phyloP scores from a whole-genome alignment of 768 basidiomycete genomes.

The Tubosaeta brunneosetosa region DNA sequence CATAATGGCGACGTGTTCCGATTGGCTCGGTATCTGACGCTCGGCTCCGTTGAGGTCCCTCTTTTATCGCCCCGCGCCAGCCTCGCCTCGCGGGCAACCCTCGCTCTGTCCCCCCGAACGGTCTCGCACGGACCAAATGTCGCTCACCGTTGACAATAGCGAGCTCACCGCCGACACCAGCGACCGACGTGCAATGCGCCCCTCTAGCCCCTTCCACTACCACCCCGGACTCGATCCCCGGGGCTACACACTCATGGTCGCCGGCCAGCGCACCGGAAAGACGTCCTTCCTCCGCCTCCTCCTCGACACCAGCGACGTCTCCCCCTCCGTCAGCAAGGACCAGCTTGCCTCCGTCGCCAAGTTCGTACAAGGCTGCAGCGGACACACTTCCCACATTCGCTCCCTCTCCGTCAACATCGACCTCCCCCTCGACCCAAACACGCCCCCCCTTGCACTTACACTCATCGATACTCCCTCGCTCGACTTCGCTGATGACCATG shows the following conservation, averaged over 20 bases:
- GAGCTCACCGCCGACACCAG: conserved; percentile 49
- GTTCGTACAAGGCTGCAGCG: conserved; percentile 71
- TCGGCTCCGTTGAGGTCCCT: conserved; percentile 42
- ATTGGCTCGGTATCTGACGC: conserved; percentile 57
- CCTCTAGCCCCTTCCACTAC: conserved; percentile 24
- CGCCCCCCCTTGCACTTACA: conserved; percentile 54
- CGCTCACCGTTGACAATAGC: conserved; percentile 55
- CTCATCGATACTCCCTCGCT: conserved; percentile 82
- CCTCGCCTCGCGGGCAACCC: conserved; percentile 57
- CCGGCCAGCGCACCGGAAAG: conserved; percentile 80
- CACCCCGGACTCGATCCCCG: conserved; percentile 20
- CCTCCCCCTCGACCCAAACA: conserved; percentile 46
- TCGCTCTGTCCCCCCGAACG: conserved; percentile 43
- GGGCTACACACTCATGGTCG: conserved; percentile 71
- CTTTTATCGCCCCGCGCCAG: conserved; percentile 63
- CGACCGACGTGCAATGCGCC: conserved; percentile 25
- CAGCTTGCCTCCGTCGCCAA: conserved; percentile 78
- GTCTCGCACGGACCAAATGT: conserved; percentile 28
- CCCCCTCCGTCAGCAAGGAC: conserved; percentile 58
- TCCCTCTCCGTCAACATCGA: conserved; percentile 69
- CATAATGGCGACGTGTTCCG: conserved; percentile 38
- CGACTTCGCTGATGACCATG: conserved; percentile 63
- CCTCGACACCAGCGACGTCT: conserved; percentile 73
- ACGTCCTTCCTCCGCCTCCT: conserved; percentile 83
- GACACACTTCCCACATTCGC: conserved; percentile 70